These are phyloP conservation scores for Leishmania braziliensis DNA, from an alignment of 208 protist genomes.

Conservation along the genomic window DNA sequence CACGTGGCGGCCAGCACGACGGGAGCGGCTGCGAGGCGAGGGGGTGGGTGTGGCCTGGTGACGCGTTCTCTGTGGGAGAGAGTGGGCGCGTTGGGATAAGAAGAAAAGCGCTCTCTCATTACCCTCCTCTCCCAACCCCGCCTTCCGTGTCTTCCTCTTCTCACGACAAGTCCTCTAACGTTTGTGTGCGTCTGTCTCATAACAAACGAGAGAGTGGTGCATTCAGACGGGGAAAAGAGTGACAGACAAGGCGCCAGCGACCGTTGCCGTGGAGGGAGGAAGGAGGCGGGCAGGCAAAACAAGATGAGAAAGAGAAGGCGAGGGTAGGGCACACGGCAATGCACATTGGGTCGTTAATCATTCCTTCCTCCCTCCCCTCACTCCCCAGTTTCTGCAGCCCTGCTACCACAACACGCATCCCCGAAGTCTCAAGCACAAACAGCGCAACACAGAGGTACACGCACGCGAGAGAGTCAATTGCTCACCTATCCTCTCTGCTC, in stretches of 20 bases:
- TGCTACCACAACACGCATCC: background rate
- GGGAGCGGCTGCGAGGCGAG: too few relatives aligned
- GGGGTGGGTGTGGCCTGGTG: too few relatives aligned
- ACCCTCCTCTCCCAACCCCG: too few relatives aligned
- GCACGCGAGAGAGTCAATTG: background rate
- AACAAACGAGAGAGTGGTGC: too few relatives aligned
- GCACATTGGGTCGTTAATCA: background rate
- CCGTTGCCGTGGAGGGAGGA: background rate
- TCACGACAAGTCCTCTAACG: too few relatives aligned
- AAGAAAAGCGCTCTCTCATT: too few relatives aligned
- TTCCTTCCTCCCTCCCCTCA: background rate
- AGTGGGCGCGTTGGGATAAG: too few relatives aligned
- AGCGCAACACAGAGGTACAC: background rate
- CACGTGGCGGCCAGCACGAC: too few relatives aligned
- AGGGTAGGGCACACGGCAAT: background rate
- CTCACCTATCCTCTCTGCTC: background rate
- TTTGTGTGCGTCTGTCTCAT: too few relatives aligned
- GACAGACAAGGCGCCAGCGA: background rate
- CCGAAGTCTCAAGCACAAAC: background rate
- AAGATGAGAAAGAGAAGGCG: background rate
- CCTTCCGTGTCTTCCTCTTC: too few relatives aligned
- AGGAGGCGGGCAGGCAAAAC: background rate
- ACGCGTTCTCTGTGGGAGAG: too few relatives aligned
- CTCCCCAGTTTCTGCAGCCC: background rate
- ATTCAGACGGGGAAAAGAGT: too few relatives aligned